Evolutionary conservation across 2,329 filamentous ascomycete genomes (phyloP).

Genomic region (Pestalotiopsis sp.): DNA sequence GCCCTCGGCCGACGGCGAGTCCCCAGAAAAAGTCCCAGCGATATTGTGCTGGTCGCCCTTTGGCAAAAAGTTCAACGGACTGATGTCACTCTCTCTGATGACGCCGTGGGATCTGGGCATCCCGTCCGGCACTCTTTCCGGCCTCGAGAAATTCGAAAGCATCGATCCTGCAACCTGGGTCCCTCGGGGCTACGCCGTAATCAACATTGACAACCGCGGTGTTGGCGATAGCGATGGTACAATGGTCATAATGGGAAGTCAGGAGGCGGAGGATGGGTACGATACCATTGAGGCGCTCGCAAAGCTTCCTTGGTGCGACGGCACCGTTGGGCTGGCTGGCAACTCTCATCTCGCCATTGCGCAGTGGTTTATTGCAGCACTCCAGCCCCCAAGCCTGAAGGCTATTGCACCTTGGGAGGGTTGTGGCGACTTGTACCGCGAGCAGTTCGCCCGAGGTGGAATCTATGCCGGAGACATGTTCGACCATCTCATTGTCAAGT

Average conservation of each 20-base stretch:
- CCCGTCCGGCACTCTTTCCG: conserved; percentile 15
- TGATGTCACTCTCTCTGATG: conserved; percentile 18
- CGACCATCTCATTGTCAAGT: conserved; percentile 14
- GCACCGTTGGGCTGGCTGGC: conserved; percentile 24
- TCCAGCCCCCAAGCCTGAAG: conserved; percentile 18
- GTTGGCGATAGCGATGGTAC: conserved; percentile 23
- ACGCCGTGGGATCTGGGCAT: conserved; percentile 20
- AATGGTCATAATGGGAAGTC: conserved; percentile 21
- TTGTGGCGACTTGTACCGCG: conserved; percentile 24
- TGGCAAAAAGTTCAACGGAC: conserved; percentile 26
- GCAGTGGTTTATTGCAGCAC: conserved; percentile 27
- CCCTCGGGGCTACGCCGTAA: conserved; percentile 25
- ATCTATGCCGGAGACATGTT: conserved; percentile 23
- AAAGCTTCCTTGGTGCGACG: conserved; percentile 25
- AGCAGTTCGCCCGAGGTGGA: conserved; percentile 25
- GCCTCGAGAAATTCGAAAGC: conserved; percentile 23
- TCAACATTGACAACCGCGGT: conserved; percentile 27
- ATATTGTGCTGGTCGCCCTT: conserved; percentile 24
- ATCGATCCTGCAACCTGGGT: conserved; percentile 28
- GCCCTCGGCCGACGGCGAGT: background rate
- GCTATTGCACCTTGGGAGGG: conserved; percentile 24
- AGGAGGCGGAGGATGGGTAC: conserved; percentile 28
- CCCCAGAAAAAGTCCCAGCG: conserved; percentile 18
- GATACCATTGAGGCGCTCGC: conserved; percentile 28
- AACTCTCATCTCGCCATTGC: conserved; percentile 26